phyloP scores from a whole-genome alignment of 345 rosid genomes.

The Cochlearia excelsa region DNA sequence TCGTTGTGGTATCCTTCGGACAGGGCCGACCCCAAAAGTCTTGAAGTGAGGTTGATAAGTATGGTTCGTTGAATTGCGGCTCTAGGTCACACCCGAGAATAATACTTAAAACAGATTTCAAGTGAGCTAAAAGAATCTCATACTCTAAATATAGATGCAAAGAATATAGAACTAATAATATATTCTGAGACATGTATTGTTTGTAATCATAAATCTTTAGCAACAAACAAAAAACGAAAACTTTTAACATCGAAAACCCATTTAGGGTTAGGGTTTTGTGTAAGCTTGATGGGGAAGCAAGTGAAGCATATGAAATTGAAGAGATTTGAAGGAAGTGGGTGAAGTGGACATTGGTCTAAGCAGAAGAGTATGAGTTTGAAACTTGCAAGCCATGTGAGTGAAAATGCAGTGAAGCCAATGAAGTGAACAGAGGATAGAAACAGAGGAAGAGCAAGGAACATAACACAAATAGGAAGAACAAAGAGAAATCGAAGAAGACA shows the following conservation, averaged over 20 bases:
- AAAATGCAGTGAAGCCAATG: slow-evolving; percentile 33
- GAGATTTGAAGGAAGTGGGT: slow-evolving; percentile 29
- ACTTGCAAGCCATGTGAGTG: slow-evolving; percentile 45
- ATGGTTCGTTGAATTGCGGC: slow-evolving; percentile 45
- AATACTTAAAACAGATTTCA: not conserved
- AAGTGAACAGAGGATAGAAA: slow-evolving; percentile 30
- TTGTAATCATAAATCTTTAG: slow-evolving; percentile 28
- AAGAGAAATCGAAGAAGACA: slow-evolving; percentile 31
- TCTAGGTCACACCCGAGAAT: slow-evolving; percentile 32
- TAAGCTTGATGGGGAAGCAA: slow-evolving; percentile 54
- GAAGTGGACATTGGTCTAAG: slow-evolving; percentile 46
- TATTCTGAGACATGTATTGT: slow-evolving; percentile 29
- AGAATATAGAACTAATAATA: slow-evolving; percentile 20
- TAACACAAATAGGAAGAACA: slow-evolving; percentile 39
- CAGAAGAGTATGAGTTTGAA: slow-evolving; percentile 52
- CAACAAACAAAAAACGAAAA: slow-evolving; percentile 33
- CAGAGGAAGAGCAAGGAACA: slow-evolving; percentile 48
- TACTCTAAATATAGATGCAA: slow-evolving; percentile 26
- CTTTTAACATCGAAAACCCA: slow-evolving; percentile 36
- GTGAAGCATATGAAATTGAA: slow-evolving; percentile 41
- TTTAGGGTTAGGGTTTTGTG: slow-evolving; percentile 20
- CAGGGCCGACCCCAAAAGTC: slow-evolving; percentile 63
- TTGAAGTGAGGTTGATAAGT: slow-evolving; percentile 56
- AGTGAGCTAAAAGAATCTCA: slow-evolving; percentile 30
- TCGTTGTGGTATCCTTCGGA: too few species aligned